Evolutionary conservation across 768 basidiomycete genomes (phyloP), one percentile per base, ranked within the genome.

Genomic region (Mycena amicta): DNA sequence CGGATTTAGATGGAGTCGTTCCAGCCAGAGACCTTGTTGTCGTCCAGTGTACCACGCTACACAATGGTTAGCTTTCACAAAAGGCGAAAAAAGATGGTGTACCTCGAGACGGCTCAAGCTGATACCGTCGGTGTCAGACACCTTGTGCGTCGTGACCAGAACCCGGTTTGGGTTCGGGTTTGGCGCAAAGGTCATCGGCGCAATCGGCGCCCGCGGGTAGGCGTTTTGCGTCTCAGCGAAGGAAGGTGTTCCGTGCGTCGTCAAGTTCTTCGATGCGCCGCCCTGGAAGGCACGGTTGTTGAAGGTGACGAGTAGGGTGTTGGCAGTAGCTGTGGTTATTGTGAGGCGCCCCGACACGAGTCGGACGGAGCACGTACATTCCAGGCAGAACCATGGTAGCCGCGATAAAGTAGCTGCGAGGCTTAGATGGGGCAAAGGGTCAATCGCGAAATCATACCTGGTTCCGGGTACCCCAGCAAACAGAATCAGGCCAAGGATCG

Each of bases 381-480:
- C 56, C 60, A 12, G 60, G 60, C 1, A 61, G 60, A 53, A 61
- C 22, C 56, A 57, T 53, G 12, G 60, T 61, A 43, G 47, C 50
- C 22, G 43, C 8, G 22, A n/a, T 16, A 5, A 20, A 5, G 18
- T 49, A 27, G 43, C 23, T 16, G 33, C 33, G 29, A 40, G 45
- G 15, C 5, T 47, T 15, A 6, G 16, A 33, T 6, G 12, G 37
- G 29, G 20, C 8, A 16, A 5, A 22, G 29, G 26, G 20, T 3
- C n/a, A 3, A 25, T 18, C 37, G 12, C 4, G 6, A 40, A 61
- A n/a, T 53, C 55, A 33, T 55, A 61, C 30, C 52, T 61, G n/a
- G 60, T 54, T 4, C 56, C 60, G 4, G 60, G 60, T 18, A 57
- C 53, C 16, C 60, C 60, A 12, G 60, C 60, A 30, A 61, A 61